Evolutionary conservation across 2,329 filamentous ascomycete species (phyloP).

Genomic region (Hypoxylon sp.): DNA sequence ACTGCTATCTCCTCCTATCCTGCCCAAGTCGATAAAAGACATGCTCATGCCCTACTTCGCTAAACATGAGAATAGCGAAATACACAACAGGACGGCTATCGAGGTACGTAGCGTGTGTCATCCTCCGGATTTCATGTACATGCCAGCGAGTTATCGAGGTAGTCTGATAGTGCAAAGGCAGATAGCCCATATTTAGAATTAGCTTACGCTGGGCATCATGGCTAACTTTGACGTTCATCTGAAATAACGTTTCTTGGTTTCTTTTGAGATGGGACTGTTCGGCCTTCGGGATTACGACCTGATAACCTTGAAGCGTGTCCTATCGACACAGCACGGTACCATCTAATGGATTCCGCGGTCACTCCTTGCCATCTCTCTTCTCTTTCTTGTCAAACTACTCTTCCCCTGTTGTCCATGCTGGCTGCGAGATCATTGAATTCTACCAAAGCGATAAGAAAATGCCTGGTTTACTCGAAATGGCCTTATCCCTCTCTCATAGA

Average conservation of each 20-base stretch:
- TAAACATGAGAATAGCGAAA: neutral
- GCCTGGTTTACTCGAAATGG: slow-evolving; percentile 21
- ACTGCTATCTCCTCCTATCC: slow-evolving; percentile 19
- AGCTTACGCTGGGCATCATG: slow-evolving; percentile 1
- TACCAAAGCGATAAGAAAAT: neutral
- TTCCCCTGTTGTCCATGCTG: neutral
- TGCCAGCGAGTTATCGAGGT: too few relatives aligned
- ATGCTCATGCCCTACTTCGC: neutral
- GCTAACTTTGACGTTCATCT: slow-evolving; percentile 19
- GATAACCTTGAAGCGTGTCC: slow-evolving; percentile 17
- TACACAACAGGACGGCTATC: neutral
- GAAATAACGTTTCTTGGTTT: slow-evolving; percentile 7
- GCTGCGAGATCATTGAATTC: neutral
- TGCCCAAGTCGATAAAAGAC: neutral
- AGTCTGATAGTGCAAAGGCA: too few relatives aligned
- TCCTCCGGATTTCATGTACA: too few relatives aligned
- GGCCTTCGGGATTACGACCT: slow-evolving; percentile 11
- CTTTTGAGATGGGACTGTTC: neutral
- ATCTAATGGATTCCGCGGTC: neutral
- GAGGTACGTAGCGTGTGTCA: neutral
- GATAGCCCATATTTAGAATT: neutral
- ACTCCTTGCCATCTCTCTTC: slow-evolving; percentile 1
- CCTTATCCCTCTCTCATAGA: slow-evolving; percentile 23
- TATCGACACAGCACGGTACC: neutral
- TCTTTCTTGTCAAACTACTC: slow-evolving; percentile 6